A percentile compares a stretch with the other conserved stretches of the same genome.
Evolutionary conservation across 2,329 filamentous ascomycete species (phyloP).

Genomic region (Macrophomina pseudophaseolina): DNA sequence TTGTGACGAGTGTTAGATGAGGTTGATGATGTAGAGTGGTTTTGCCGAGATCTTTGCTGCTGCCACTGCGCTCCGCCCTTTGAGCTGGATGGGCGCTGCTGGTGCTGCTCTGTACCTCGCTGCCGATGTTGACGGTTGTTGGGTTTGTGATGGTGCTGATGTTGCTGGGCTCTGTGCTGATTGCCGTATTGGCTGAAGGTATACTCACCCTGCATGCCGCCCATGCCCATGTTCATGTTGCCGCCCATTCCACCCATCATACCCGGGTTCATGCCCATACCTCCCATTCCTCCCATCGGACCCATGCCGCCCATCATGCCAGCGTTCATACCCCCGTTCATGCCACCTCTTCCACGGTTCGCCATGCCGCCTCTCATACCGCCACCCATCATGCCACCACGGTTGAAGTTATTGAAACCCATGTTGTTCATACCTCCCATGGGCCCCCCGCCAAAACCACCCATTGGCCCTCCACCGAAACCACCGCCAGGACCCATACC

Average conservation of each 20-base stretch:
- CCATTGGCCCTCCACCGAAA: conserved; percentile 47
- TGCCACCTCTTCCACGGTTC: conserved; percentile 42
- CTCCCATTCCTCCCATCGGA: conserved; percentile 50
- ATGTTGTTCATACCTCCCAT: conserved; percentile 38
- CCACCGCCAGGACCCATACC: conserved; percentile 53
- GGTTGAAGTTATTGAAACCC: conserved; percentile 43
- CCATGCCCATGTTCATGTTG: conserved; percentile 58
- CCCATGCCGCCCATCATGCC: conserved; percentile 43
- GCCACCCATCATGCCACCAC: conserved; percentile 47
- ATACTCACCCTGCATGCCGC: conserved; percentile 43
- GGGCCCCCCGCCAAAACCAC: conserved; percentile 29
- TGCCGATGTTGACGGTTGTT: conserved; percentile 2
- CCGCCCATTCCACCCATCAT: conserved; percentile 28
- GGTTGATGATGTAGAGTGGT: neutral
- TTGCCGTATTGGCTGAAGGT: conserved; percentile 5
- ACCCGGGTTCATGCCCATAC: conserved; percentile 53
- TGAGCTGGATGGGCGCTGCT: neutral
- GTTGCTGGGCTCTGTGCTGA: conserved; percentile 7
- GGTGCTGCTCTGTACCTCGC: neutral
- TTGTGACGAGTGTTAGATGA: neutral
- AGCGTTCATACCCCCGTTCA: conserved; percentile 42
- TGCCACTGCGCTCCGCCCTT: neutral
- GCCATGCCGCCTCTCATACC: conserved; percentile 53
- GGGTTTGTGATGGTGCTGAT: conserved; percentile 6
- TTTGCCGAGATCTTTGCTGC: conserved; percentile 13